phyloP scores from a whole-genome alignment of 2,329 filamentous ascomycete genomes.

The Didymella keratinophila region DNA sequence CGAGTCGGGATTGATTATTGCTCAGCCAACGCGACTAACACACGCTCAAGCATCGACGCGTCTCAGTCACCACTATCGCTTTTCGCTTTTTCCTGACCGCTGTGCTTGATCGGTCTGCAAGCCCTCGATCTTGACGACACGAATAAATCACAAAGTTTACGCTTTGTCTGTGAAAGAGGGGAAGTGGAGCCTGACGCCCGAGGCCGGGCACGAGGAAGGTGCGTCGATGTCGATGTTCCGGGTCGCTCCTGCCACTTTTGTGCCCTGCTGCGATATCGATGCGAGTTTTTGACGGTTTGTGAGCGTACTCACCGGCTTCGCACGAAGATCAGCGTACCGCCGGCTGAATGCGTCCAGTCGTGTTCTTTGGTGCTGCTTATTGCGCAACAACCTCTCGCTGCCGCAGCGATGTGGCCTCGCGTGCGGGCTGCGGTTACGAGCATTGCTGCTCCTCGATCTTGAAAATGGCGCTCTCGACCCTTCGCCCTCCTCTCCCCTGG shows the following conservation, averaged over 20 bases:
- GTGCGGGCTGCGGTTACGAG: neutral
- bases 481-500: too few species aligned
- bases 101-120: neutral
- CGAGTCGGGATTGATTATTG: conserved; percentile 12
- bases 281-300: neutral
- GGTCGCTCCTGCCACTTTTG: neutral
- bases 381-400: conserved; percentile 1
- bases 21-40: conserved; percentile 14
- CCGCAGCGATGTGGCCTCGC: conserved; percentile 3
- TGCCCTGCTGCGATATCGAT: neutral
- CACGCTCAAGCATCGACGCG: conserved; percentile 15
- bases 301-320: conserved; percentile 6
- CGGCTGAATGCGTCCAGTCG: conserved; percentile 3
- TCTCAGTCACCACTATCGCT: neutral
- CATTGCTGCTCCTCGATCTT: neutral
- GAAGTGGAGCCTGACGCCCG: conserved; percentile 12
- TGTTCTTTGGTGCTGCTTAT: neutral
- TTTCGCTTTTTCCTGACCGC: neutral
- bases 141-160: conserved; percentile 10
- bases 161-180: conserved; percentile 17
- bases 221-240: conserved; percentile 3
- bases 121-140: conserved; percentile 14
- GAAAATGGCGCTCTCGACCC: neutral
- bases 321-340: neutral
- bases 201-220: conserved; percentile 6